Evolutionary conservation across 2,329 filamentous ascomycete genomes (phyloP).

Genomic region (Rutstroemia sp.): DNA sequence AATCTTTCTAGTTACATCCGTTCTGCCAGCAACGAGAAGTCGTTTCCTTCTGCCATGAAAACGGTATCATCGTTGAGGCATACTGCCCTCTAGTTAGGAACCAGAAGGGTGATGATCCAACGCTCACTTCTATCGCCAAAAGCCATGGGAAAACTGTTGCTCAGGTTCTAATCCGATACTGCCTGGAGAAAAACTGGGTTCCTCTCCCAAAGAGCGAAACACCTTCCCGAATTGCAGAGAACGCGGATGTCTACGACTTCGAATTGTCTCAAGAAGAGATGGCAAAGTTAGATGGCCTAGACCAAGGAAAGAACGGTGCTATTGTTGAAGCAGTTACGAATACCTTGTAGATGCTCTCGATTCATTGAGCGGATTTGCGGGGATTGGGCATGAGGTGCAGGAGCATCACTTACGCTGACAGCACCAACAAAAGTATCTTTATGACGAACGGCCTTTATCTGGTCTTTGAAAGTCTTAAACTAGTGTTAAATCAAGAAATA

Average conservation of each 20-base stretch:
- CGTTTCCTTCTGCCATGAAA: constrained; percentile 39
- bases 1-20: constrained; percentile 44
- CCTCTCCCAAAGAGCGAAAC: constrained; percentile 61
- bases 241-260: constrained; percentile 50
- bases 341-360: background rate
- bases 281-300: constrained; percentile 41
- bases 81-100: constrained; percentile 49
- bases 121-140: constrained; percentile 46
- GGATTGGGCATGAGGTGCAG: background rate
- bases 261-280: constrained; percentile 50
- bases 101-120: constrained; percentile 47
- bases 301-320: constrained; percentile 39
- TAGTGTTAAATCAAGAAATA: no score
- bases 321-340: constrained; percentile 27
- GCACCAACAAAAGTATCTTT: background rate
- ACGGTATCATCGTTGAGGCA: constrained; percentile 45
- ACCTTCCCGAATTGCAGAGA: constrained; percentile 50
- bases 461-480: no score
- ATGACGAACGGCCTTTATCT: no score
- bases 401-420: background rate
- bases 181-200: constrained; percentile 54
- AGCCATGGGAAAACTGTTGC: constrained; percentile 54
- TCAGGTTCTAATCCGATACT: constrained; percentile 58
- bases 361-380: background rate
- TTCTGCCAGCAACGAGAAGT: constrained; percentile 56